Evolutionary conservation across 2,329 filamentous ascomycete genomes (phyloP).

Genomic region (Trichoderma simmonsii): DNA sequence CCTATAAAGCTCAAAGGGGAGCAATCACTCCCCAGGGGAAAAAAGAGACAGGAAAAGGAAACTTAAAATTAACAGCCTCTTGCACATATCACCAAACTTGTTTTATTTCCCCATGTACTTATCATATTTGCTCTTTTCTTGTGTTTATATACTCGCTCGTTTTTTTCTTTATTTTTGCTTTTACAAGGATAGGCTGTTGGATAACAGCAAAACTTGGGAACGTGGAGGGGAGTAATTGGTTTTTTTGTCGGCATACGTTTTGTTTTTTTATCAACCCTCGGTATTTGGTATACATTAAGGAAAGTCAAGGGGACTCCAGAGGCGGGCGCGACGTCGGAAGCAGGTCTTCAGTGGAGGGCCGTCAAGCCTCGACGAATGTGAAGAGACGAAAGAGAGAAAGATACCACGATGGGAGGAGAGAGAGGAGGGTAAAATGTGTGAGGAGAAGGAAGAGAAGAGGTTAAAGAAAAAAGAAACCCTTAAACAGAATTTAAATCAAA

Average conservation of each 20-base stretch:
- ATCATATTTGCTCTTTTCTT: slow-evolving; percentile 21
- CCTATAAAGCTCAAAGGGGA: not conserved
- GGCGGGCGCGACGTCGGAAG: slow-evolving; percentile 5
- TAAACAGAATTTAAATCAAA: slow-evolving; percentile 8
- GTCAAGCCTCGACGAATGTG: not conserved
- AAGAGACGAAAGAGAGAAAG: slow-evolving; percentile 12
- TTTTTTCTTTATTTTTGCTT: slow-evolving; percentile 18
- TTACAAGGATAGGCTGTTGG: slow-evolving; percentile 9
- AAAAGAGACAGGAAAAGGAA: not conserved
- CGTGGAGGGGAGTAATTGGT: not conserved
- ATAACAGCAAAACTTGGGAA: slow-evolving; percentile 11
- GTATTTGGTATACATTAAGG: slow-evolving; percentile 3
- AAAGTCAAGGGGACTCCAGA: not conserved
- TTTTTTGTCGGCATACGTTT: slow-evolving; percentile 1
- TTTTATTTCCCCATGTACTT: slow-evolving; percentile 20
- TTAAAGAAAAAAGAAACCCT: not conserved
- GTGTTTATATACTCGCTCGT: slow-evolving; percentile 17
- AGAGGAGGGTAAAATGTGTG: not conserved
- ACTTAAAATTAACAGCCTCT: not conserved
- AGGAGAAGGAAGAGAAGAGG: not conserved
- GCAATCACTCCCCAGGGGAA: not conserved
- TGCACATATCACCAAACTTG: slow-evolving; percentile 11
- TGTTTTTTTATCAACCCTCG: not conserved
- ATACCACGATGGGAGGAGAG: slow-evolving; percentile 12
- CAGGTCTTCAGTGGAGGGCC: slow-evolving; percentile 15